A percentile compares a stretch with the other conserved stretches of the same genome.
Evolutionary conservation across 306 rosid species (phyloP).

Genomic region (Rosa lucieae): DNA sequence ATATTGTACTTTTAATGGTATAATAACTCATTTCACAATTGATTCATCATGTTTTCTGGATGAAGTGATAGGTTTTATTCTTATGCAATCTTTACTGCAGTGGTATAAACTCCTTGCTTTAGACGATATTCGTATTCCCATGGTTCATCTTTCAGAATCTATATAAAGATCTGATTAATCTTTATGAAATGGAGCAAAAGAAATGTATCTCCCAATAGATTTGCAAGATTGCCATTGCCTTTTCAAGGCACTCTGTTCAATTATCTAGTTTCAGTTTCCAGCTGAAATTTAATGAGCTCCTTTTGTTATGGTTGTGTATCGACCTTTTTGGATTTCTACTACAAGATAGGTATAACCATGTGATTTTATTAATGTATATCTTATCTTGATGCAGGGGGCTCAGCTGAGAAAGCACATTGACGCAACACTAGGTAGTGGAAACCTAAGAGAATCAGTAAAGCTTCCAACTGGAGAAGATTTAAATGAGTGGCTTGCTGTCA

Average conservation of each 20-base stretch:
- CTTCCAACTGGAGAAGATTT: conserved; percentile 99
- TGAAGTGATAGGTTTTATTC: background rate
- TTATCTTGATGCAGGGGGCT: conserved; percentile 75
- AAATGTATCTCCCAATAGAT: background rate
- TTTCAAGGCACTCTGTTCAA: background rate
- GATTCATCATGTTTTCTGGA: background rate
- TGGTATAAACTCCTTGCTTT: background rate
- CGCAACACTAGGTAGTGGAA: conserved; percentile 97
- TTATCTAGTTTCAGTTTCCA: background rate
- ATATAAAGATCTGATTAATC: background rate
- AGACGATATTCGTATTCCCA: background rate
- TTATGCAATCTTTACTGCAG: background rate
- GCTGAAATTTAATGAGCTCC: background rate
- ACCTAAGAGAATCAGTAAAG: conserved; percentile 98
- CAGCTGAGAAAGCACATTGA: conserved; percentile 97
- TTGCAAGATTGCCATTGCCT: background rate
- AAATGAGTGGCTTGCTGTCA: conserved; percentile 99
- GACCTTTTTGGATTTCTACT: background rate
- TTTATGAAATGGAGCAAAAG: background rate
- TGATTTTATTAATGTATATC: conserved; percentile 8
- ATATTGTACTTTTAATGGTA: background rate
- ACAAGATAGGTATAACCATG: background rate
- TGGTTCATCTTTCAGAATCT: conserved; percentile 6
- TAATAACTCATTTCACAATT: background rate
- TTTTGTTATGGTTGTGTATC: background rate